Base-by-base conservation (phyloP, 1,284 basidiomycete species). In the Melampsora allii-populina region DNA sequence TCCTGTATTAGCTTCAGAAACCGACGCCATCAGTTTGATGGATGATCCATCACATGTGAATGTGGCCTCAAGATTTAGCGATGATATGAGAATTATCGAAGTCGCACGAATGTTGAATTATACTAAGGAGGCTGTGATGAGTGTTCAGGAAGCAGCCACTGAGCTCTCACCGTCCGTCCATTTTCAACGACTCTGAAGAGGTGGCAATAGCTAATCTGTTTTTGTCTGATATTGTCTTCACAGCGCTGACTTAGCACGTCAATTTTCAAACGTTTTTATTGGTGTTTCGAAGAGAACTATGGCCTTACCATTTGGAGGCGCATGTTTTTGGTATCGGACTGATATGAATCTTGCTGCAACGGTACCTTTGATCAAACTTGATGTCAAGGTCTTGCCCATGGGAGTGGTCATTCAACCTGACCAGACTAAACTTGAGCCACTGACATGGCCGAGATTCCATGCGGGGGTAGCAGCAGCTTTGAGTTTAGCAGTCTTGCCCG, bases 381-480 rank as follows among this genome's bases (percentile, higher is more conserved):
- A 87, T 6, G 86, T 93, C 78, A 87, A 88, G 60, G 82, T 94
- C 19, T 86, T 90, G 72, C 87, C 89, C 33, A 83, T 88, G 76
- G 89, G 89, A 77, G 81, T 88, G 39, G 83, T 85, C 9, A 85
- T 91, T 48, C 81, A 85, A 2, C 86, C 88, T 0, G 89, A 91
- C 76, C 77, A 82, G 31, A 87, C 87, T 50, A 89, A 88, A 72
- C 77, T 77, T 3, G 94, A 95, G 58, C 88, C 88, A 48, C 82
- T 88, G 9, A 87, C 86, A 73, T 99, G 95, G 96, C 93, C 93
- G 19, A 91, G 94, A 76, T 99, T 99, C 82, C 94, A 98, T 82
- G 95, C 96, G 77, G 96, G 96, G 19, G 94, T 96, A 0, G 91
- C 94, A 1, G 90, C 92, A 1, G 95, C 90, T 1, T 82, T 99